Evolutionary conservation across 1,139 yeast species (phyloP).

Genomic region (Pneumocystis murina): DNA sequence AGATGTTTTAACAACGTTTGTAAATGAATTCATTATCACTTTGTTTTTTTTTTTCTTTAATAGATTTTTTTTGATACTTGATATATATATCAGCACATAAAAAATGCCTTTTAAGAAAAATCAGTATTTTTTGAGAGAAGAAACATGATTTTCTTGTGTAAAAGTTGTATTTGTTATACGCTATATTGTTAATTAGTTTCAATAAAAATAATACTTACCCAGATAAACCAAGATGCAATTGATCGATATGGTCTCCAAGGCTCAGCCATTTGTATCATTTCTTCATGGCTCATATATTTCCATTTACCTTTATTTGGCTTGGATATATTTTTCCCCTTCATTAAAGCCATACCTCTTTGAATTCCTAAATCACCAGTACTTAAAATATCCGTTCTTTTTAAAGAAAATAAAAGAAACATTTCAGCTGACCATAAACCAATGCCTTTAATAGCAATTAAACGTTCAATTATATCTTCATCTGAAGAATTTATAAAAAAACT

Average conservation of each 20-base stretch:
- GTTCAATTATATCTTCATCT: constrained; percentile 39
- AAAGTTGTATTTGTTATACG: background rate
- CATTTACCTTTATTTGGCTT: constrained; percentile 21
- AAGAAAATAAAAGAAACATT: constrained; percentile 65
- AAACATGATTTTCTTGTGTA: background rate
- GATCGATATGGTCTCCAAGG: constrained; percentile 53
- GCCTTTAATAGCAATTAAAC: constrained; percentile 53
- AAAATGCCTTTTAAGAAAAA: background rate
- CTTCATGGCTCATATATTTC: constrained; percentile 22
- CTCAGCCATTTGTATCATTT: constrained; percentile 38
- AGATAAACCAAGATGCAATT: constrained; percentile 54
- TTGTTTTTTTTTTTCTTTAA: background rate
- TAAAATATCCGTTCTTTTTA: constrained; percentile 53
- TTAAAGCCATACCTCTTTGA: constrained; percentile 61
- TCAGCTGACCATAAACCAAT: constrained; percentile 85
- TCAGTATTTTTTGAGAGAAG: background rate
- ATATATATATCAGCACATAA: background rate
- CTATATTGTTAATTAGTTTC: background rate
- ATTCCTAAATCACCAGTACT: constrained; percentile 73
- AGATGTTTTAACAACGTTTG: no score
- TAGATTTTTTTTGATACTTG: background rate
- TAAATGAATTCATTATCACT: background rate
- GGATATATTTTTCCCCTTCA: constrained; percentile 22
- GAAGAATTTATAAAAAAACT: constrained; percentile 20
- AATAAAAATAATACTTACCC: constrained; percentile 28